phyloP scores from a whole-genome alignment of 371 early-diverging fungal species.

The Mortierella sp. region DNA sequence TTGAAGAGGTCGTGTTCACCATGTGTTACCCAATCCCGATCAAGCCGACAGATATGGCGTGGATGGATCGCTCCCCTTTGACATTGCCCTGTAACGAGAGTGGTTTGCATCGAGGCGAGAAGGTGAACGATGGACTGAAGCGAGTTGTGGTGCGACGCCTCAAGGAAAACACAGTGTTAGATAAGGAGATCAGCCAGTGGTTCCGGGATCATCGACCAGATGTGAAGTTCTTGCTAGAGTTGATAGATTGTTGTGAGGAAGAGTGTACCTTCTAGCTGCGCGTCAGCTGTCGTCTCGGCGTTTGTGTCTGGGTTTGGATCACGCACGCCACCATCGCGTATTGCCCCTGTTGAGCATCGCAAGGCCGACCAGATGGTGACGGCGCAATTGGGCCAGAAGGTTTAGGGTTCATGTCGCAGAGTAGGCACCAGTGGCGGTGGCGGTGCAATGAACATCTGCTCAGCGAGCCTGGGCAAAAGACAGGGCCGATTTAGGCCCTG shows the following conservation, averaged over 20 bases:
- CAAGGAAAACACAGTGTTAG: slow-evolving; percentile 17
- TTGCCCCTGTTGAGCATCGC: too few species aligned
- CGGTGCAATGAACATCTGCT: too few species aligned
- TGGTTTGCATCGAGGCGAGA: not conserved
- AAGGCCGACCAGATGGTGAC: too few species aligned
- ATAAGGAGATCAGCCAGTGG: slow-evolving; percentile 30
- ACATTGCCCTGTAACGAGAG: too few species aligned
- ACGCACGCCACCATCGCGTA: too few species aligned
- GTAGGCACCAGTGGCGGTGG: too few species aligned
- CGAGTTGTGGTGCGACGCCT: slow-evolving; percentile 30
- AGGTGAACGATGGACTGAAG: slow-evolving; percentile 4
- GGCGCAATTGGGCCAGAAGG: too few species aligned
- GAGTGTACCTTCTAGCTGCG: slow-evolving; percentile 23
- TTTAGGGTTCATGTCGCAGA: too few species aligned
- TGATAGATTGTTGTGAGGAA: slow-evolving; percentile 39
- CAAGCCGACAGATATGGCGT: slow-evolving; percentile 32
- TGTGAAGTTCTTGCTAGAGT: slow-evolving; percentile 21
- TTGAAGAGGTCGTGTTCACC: slow-evolving; percentile 48
- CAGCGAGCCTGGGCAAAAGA: too few species aligned
- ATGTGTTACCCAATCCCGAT: slow-evolving; percentile 51
- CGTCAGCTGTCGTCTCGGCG: too few species aligned
- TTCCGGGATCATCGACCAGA: slow-evolving; percentile 13
- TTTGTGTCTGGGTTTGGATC: too few species aligned
- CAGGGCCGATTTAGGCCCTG: too few species aligned
- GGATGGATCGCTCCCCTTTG: slow-evolving; percentile 5